phyloP scores from a whole-genome alignment of 140 eudicot species.

The Bidens hawaiensis region DNA sequence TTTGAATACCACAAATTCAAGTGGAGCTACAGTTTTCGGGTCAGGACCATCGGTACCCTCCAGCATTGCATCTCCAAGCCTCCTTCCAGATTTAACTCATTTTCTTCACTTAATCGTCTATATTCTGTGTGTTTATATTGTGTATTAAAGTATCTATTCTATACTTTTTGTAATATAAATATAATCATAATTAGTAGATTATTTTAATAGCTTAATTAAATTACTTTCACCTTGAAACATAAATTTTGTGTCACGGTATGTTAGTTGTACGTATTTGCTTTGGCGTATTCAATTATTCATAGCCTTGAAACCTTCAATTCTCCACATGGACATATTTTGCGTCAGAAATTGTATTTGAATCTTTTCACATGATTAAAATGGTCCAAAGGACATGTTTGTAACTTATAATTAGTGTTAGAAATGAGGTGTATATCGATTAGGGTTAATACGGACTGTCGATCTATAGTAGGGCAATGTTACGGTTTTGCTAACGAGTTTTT shows the following conservation, averaged over 20 bases:
- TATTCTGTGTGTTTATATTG: slow-evolving; percentile 8
- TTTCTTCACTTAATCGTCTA: neutral
- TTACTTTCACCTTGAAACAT: neutral
- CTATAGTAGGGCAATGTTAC: too few species aligned
- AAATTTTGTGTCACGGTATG: neutral
- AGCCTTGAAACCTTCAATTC: too few species aligned
- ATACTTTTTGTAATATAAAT: neutral
- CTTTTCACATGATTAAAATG: too few species aligned
- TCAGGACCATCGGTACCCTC: slow-evolving; percentile 69
- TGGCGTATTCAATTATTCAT: neutral
- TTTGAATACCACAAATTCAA: slow-evolving; percentile 69
- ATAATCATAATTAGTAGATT: slow-evolving; percentile 8
- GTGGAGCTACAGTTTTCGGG: slow-evolving; percentile 69
- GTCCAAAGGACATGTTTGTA: too few species aligned
- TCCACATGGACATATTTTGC: too few species aligned
- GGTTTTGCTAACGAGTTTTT: too few species aligned
- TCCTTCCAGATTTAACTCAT: neutral
- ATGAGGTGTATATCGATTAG: too few species aligned
- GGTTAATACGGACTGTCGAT: too few species aligned
- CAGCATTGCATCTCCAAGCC: slow-evolving; percentile 25
- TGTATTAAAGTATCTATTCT: slow-evolving; percentile 12
- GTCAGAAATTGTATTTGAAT: too few species aligned
- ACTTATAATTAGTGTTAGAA: too few species aligned
- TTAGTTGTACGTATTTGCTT: neutral
- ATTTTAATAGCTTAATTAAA: neutral